Conservation (phyloP, 805 yeast genomes). For the Candida fluviatilis region DNA sequence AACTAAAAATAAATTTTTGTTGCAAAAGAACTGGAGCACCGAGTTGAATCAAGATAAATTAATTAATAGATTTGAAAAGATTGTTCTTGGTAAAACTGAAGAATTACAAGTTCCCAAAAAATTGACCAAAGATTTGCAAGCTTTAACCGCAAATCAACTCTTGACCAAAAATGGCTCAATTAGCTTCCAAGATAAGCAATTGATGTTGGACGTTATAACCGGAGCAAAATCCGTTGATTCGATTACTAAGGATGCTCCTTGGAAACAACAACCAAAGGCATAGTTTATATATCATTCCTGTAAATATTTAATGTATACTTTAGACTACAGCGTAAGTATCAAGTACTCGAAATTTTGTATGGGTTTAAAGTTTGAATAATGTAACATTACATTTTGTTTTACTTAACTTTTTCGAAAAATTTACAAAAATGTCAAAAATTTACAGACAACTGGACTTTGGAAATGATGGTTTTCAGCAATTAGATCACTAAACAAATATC, state of each 20-base stretch:
- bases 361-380: no score
- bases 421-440: no score
- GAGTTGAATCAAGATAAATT: constrained; percentile 20
- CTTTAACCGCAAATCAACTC: constrained; percentile 13
- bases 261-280: constrained; percentile 9
- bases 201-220: constrained; percentile 25
- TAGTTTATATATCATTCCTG: background rate
- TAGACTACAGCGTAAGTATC: no score
- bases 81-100: constrained; percentile 30
- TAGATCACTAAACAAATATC: no score
- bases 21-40: constrained; percentile 25
- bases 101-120: constrained; percentile 10
- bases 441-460: no score
- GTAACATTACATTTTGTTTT: no score
- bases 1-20: constrained; percentile 26
- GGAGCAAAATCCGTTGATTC: constrained; percentile 18
- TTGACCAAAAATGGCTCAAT: constrained; percentile 28
- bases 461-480: no score
- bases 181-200: constrained; percentile 21
- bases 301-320: constrained; percentile 4
- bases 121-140: constrained; percentile 9
- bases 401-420: no score
- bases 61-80: constrained; percentile 21
- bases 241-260: constrained; percentile 12
- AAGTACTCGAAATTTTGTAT: no score